Conservation (phyloP, 805 yeast species). For the Candida alai region DNA sequence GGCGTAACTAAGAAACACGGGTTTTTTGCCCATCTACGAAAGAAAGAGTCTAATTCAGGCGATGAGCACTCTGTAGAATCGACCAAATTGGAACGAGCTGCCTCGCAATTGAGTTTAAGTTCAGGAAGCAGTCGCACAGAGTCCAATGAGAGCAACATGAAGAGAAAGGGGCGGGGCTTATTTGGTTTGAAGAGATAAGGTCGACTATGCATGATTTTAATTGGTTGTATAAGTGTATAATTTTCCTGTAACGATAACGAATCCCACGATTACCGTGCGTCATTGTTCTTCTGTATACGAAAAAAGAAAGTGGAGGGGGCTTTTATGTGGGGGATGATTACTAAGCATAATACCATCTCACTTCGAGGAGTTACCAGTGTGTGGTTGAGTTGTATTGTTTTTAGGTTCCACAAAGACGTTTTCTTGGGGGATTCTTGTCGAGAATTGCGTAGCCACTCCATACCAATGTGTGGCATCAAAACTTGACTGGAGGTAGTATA, state of each 20-base stretch:
- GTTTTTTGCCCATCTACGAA: constrained; percentile 15
- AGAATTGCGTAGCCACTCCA: no score
- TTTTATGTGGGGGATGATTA: no score
- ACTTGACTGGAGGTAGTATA: no score
- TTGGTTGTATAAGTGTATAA: constrained; percentile 1
- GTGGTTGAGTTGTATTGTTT: no score
- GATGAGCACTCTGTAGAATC: constrained; percentile 11
- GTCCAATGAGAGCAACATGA: constrained; percentile 1
- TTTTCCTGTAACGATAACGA: constrained; percentile 2
- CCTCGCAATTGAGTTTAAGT: constrained; percentile 17
- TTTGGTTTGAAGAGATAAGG: constrained; percentile 13
- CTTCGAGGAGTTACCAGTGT: no score
- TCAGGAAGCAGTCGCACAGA: constrained; percentile 18
- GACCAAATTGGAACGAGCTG: constrained; percentile 11
- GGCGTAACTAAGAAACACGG: constrained; percentile 14
- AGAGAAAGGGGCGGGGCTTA: constrained; percentile 16
- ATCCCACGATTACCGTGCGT: not conserved
- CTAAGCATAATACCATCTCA: no score
- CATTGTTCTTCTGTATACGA: not conserved
- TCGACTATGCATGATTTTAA: not conserved
- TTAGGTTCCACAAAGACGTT: no score
- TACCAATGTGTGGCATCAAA: no score
- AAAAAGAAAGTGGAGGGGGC: no score
- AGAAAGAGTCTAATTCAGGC: constrained; percentile 9
- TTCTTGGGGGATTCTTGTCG: no score